Evolutionary conservation across 768 basidiomycete genomes (phyloP), one percentile per base, ranked within the genome.

Genomic region (Lactifluus volemus): DNA sequence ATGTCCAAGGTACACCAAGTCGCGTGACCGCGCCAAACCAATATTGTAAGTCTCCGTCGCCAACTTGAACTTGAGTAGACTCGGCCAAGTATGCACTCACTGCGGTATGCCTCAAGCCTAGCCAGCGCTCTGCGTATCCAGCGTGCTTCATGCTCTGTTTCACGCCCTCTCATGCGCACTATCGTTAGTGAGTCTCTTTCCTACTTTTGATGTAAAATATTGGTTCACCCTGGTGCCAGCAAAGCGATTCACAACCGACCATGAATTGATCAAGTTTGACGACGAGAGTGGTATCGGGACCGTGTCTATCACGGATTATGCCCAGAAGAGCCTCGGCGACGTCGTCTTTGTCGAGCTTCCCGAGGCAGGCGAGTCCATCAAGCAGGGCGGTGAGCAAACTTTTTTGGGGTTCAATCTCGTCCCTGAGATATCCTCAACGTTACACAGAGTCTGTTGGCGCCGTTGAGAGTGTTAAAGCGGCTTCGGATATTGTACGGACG

Each of bases 341-440:
- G 92, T 98, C 54, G 97, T 98, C 50, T 99, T 91, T 75, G 94
- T 98, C 51, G 97, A 98, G 72, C 80, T 99, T 51, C 90, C 92
- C 1, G 67, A 70, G 10, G 70, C 79, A 9, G 93, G 88, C 5
- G 76, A 80, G 0, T 71, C 81, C 60, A 76, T 98, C 56, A 70
- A 70, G 8, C 77, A 88, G 73, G 91, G 89, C 67, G 91, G 95
- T 95, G 67, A 68, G 92, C 72, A 4, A 21, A 39, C 6, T 8
- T 21, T 12, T 51, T 10, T 38, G 32, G 19, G n/a, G 12, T 47
- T 39, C 12, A 7, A 12, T 36, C 19, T 5, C 12, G 11, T 5
- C 8, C 4, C 15, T 14, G 17, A 47, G 21, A n/a, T 42, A 39
- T 11, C 21, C 11, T 11, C 17, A 38, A 38, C 38, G 1, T 38